Conservation (phyloP, 176 grass and related monocot genomes). For the Poa annua region DNA sequence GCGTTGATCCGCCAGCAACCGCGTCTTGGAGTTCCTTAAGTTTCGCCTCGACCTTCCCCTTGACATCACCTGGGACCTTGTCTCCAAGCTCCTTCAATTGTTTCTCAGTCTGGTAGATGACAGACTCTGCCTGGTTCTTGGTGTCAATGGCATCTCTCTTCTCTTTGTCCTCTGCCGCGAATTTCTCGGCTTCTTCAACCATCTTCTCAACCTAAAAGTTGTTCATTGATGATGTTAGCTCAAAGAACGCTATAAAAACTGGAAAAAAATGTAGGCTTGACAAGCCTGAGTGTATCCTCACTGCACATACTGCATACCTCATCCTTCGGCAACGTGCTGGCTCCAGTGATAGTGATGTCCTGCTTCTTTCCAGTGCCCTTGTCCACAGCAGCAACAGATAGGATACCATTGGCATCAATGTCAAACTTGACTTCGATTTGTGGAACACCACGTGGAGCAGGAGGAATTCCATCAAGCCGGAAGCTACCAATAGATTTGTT, state of each 20-base stretch:
- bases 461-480: constrained; percentile 79
- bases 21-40: constrained; percentile 63
- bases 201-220: constrained; percentile 66
- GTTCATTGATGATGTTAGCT: neutral
- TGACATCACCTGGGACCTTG: constrained; percentile 63
- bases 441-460: constrained; percentile 69
- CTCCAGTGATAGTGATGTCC: constrained; percentile 77
- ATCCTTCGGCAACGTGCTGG: constrained; percentile 65
- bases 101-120: constrained; percentile 81
- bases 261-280: neutral
- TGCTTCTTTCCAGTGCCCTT: constrained; percentile 84
- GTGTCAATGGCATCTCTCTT: constrained; percentile 74
- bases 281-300: neutral
- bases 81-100: constrained; percentile 80
- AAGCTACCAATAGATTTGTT: constrained; percentile 85
- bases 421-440: constrained; percentile 89
- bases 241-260: neutral
- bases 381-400: constrained; percentile 70
- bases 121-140: constrained; percentile 78
- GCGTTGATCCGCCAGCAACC: constrained; percentile 47
- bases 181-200: constrained; percentile 75
- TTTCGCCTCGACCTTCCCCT: constrained; percentile 62
- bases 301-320: constrained; percentile 42
- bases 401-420: constrained; percentile 79
- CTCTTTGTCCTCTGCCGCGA: constrained; percentile 73